These are phyloP conservation scores for Leucoagaricus sp. DNA, from an alignment of 1,284 basidiomycete genomes.

Conservation along the genomic window DNA sequence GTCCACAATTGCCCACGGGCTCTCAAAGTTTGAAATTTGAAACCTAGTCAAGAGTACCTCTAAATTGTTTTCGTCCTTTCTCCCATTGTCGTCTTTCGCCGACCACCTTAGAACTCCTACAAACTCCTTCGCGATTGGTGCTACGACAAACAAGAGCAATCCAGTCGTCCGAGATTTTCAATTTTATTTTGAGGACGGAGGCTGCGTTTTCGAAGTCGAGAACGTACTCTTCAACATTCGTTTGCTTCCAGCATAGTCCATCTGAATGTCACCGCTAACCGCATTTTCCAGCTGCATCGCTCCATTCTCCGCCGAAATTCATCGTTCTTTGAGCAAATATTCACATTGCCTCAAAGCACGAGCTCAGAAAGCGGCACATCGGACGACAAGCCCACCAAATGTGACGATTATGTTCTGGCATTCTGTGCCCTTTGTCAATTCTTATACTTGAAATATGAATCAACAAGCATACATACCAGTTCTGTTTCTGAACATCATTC, in stretches of 20 bases:
- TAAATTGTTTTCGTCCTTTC: too few species aligned
- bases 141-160: too few species aligned
- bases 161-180: neutral
- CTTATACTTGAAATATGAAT: neutral
- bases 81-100: too few species aligned
- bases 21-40: too few species aligned
- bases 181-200: conserved; percentile 1
- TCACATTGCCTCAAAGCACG: neutral
- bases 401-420: neutral
- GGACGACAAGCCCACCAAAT: neutral
- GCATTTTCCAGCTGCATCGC: neutral
- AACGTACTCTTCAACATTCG: neutral
- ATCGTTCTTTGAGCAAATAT: neutral
- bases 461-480: too few species aligned
- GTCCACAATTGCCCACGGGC: too few species aligned
- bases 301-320: neutral
- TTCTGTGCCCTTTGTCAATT: neutral
- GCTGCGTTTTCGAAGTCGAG: neutral
- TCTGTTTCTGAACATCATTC: neutral
- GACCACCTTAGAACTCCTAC: too few species aligned
- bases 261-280: neutral
- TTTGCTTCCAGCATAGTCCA: neutral
- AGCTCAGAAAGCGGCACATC: neutral
- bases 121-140: too few species aligned
- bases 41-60: too few species aligned